A percentile compares a stretch with the other conserved stretches of the same genome.
These are phyloP conservation scores for Angomonas ambiguus DNA, from an alignment of 208 protist genomes.

Conservation along the genomic window DNA sequence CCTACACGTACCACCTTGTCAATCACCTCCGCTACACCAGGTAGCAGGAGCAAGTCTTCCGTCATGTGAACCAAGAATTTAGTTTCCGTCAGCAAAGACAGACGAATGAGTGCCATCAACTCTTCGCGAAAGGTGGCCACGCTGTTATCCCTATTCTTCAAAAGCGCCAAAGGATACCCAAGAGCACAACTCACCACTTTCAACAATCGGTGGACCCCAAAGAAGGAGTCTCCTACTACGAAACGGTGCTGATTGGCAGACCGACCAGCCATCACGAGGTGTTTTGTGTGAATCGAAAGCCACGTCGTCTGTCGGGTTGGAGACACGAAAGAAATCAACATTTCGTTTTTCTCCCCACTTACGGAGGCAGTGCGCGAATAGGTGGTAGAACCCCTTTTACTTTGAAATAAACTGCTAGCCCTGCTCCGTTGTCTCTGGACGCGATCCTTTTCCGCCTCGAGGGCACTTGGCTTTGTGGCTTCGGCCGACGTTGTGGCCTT, in stretches of 20 bases:
- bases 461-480: not conserved
- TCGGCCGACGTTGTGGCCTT: not conserved
- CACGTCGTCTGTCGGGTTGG: conserved; percentile 53
- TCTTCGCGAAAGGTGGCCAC: conserved; percentile 44
- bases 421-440: conserved; percentile 4
- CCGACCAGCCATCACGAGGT: conserved; percentile 24
- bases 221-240: conserved; percentile 39
- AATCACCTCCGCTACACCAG: conserved; percentile 38
- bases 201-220: conserved; percentile 50
- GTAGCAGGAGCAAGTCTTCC: conserved; percentile 30
- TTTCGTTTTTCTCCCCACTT: not conserved
- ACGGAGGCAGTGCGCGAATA: not conserved
- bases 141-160: conserved; percentile 27
- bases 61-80: conserved; percentile 57
- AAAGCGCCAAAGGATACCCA: conserved; percentile 41
- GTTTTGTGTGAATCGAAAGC: conserved; percentile 29
- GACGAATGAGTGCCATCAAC: conserved; percentile 39
- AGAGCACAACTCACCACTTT: conserved; percentile 46
- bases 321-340: conserved; percentile 5
- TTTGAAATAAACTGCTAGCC: not conserved
- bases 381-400: not conserved
- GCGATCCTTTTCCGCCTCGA: conserved; percentile 23
- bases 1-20: conserved; percentile 61
- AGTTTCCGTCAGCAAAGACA: conserved; percentile 41
- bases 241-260: conserved; percentile 17